Conservation (phyloP, 2,329 filamentous ascomycete species). For the Diaporthe citrichinensis region DNA sequence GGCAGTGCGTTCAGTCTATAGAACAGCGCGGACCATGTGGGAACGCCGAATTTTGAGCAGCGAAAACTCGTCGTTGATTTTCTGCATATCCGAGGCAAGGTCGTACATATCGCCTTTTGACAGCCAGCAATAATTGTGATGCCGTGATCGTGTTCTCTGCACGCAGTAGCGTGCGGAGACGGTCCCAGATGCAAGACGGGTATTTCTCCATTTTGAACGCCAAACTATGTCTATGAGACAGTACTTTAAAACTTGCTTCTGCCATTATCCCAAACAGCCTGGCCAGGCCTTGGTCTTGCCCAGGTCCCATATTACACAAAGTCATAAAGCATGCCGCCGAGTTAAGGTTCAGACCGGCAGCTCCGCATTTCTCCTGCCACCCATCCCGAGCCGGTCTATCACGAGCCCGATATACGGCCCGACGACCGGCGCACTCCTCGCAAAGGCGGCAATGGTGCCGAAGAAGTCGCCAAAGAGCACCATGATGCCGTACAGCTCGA, state of each 20-base stretch:
- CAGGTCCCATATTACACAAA: constrained; percentile 32
- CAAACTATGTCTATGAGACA: constrained; percentile 38
- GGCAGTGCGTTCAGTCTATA: constrained; percentile 41
- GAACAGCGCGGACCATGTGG: constrained; percentile 41
- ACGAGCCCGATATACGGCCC: constrained; percentile 86
- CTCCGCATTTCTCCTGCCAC: constrained; percentile 78
- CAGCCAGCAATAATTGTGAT: constrained; percentile 16
- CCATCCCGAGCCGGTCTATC: constrained; percentile 79
- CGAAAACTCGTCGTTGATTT: constrained; percentile 32
- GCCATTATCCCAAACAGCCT: constrained; percentile 7
- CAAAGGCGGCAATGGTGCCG: constrained; percentile 90
- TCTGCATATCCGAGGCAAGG: constrained; percentile 37
- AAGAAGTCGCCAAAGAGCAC: constrained; percentile 97
- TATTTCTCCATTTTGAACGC: constrained; percentile 41
- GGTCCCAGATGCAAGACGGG: constrained; percentile 19
- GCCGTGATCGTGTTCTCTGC: not conserved
- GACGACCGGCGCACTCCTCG: constrained; percentile 85
- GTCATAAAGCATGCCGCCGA: constrained; percentile 14
- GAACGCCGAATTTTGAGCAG: constrained; percentile 39
- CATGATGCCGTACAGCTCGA: constrained; percentile 94
- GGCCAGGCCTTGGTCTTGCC: constrained; percentile 20
- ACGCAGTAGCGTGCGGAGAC: not conserved
- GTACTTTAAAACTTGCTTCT: not conserved
- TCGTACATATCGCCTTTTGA: constrained; percentile 29
- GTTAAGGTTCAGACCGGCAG: constrained; percentile 75